phyloP scores from a whole-genome alignment of 768 basidiomycete genomes.

The Strobilomyces echinocephalus region DNA sequence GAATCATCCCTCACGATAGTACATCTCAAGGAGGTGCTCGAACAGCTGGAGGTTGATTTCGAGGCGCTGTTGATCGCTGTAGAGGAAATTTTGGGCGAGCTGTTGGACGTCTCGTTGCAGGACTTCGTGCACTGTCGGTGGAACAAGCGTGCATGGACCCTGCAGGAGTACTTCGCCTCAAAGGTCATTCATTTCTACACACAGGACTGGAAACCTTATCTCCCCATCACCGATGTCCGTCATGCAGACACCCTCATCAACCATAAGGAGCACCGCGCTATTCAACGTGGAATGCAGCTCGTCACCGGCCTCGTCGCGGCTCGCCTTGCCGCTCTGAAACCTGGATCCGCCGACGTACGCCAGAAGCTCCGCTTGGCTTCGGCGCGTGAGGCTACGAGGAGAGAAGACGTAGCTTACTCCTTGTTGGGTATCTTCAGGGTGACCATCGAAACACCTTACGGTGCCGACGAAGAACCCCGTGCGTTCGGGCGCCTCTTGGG shows the following conservation, averaged over 20 bases:
- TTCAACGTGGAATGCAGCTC: conserved; percentile 12
- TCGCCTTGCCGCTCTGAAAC: conserved; percentile 2
- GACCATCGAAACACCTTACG: conserved; percentile 17
- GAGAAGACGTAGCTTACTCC: conserved; percentile 25
- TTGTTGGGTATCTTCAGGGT: conserved; percentile 22
- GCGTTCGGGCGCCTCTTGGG: conserved; percentile 21
- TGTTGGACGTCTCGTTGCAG: conserved; percentile 1
- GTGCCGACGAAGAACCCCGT: conserved; percentile 15
- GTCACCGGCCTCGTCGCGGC: conserved; percentile 9
- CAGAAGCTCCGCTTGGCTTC: conserved; percentile 24
- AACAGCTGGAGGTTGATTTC: background rate
- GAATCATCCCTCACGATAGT: conserved; percentile 22
- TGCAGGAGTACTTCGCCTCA: conserved; percentile 23
- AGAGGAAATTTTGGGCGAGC: background rate
- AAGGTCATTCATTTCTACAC: conserved; percentile 20
- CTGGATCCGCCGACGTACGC: conserved; percentile 6
- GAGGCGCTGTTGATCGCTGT: background rate
- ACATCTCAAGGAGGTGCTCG: conserved; percentile 15
- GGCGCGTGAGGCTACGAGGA: conserved; percentile 10
- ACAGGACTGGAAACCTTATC: conserved; percentile 21
- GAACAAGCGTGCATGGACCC: conserved; percentile 23
- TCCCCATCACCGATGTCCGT: background rate
- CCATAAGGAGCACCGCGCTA: conserved; percentile 9
- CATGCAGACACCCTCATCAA: background rate
- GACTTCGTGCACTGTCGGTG: conserved; percentile 14